phyloP scores from a whole-genome alignment of 306 rosid genomes.

The Coriaria nepalensis region DNA sequence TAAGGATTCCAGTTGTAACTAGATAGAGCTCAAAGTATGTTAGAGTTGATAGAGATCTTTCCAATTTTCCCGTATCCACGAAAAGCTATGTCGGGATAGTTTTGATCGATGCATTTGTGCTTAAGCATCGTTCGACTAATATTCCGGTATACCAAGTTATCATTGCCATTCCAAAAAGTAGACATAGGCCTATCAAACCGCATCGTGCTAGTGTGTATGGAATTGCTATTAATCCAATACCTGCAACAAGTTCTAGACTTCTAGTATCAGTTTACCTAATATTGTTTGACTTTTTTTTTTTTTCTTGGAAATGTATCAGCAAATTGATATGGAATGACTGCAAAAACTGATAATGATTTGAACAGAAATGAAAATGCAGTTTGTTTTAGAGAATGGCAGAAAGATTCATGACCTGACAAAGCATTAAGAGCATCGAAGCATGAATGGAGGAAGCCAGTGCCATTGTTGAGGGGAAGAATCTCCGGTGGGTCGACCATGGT shows the following conservation, averaged over 20 bases:
- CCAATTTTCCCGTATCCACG: slow-evolving; percentile 10
- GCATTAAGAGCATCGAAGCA: slow-evolving; percentile 12
- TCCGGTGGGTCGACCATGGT: too few relatives aligned
- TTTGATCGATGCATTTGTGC: slow-evolving; percentile 5
- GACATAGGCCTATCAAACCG: slow-evolving; percentile 6
- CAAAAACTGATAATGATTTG: neutral
- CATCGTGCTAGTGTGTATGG: slow-evolving; percentile 6
- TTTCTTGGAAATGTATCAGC: neutral
- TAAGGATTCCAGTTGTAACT: slow-evolving; percentile 8
- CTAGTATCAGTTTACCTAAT: too few relatives aligned
- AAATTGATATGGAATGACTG: too few relatives aligned
- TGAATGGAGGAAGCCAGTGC: neutral
- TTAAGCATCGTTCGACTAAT: slow-evolving; percentile 3
- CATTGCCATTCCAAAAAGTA: slow-evolving; percentile 5
- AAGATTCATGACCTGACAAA: slow-evolving; percentile 3
- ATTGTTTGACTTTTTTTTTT: too few relatives aligned
- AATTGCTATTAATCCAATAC: slow-evolving; percentile 7
- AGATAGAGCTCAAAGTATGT: slow-evolving; percentile 5
- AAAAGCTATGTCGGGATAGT: slow-evolving; percentile 8
- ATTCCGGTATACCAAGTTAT: slow-evolving; percentile 7
- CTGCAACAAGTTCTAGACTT: neutral
- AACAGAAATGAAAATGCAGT: too few relatives aligned
- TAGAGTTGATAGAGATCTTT: slow-evolving; percentile 2
- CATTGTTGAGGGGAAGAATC: too few relatives aligned
- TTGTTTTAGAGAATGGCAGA: neutral